These are phyloP conservation scores for Zopfia rhizophila DNA, from an alignment of 2,329 filamentous ascomycete genomes.

Conservation along the genomic window DNA sequence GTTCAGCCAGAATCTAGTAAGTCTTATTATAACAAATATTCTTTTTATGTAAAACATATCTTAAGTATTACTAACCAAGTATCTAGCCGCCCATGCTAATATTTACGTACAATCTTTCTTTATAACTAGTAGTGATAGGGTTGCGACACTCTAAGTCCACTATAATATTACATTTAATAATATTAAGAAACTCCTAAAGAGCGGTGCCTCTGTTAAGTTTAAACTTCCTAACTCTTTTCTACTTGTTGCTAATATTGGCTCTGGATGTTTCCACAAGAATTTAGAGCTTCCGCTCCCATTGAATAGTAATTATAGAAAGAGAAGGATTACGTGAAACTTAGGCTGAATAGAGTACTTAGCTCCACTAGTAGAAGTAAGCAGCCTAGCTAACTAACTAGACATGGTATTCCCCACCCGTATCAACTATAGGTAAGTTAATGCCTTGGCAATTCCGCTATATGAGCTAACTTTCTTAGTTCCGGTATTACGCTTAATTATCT, in stretches of 20 bases:
- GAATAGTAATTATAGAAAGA: neutral
- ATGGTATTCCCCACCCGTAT: slow-evolving; percentile 4
- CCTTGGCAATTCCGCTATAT: neutral
- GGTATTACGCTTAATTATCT: slow-evolving; percentile 6
- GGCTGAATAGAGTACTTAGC: slow-evolving; percentile 18
- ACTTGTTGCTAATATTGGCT: slow-evolving; percentile 4
- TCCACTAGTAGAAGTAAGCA: slow-evolving; percentile 8
- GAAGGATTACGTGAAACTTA: slow-evolving; percentile 18
- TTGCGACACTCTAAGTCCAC: too few species aligned
- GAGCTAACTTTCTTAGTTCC: neutral
- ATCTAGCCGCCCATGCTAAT: too few species aligned
- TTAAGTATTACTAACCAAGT: too few species aligned
- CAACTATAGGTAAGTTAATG: neutral
- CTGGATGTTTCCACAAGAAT: neutral
- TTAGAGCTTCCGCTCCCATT: slow-evolving; percentile 14
- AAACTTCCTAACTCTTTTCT: slow-evolving; percentile 2
- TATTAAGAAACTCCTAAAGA: too few species aligned
- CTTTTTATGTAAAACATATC: too few species aligned
- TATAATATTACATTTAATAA: too few species aligned
- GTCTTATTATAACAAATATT: too few species aligned
- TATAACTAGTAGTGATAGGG: too few species aligned
- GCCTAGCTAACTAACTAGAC: slow-evolving; percentile 14
- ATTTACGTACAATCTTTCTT: too few species aligned
- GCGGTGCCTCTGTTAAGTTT: slow-evolving; percentile 7
- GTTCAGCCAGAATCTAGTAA: too few species aligned